Evolutionary conservation across 352 stramenopile species (phyloP), one percentile per base, ranked within the genome.

Genomic region (Pythium aristosporum): DNA sequence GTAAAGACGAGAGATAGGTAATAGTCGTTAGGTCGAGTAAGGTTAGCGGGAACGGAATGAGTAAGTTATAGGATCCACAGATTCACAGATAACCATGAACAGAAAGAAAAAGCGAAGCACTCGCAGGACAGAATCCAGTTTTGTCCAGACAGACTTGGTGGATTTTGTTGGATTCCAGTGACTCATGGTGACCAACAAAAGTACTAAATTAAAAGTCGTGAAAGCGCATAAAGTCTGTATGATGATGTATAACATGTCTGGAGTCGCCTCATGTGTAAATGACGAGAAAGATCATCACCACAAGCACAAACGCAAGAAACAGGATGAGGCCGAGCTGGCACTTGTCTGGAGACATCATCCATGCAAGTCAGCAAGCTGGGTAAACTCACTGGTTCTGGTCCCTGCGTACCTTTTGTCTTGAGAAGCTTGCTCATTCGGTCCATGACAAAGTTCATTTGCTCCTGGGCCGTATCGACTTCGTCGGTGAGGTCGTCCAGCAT

Each of bases 371-470:
- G 34, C 10, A 34, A 2, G 34, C 15, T 2, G 18, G 11, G 18
- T 54, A n/a, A 51, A 43, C 37, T 18, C 12, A 6, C 16, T 43
- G 25, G 25, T 43, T 2, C 12, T n/a, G 37, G 37, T 18, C 37
- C 11, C 37, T 5, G 28, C 43, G 9, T 8, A 91, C 82, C 83
- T 89, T 92, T 93, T 18, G 84, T 93, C 65, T 91, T 91, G 6
- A 93, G 69, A 30, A 93, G 61, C 25, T 79, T 76, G 63, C 82
- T 90, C 74, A 93, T 89, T 1, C 74, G 65, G 18, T 74, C 77
- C 84, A 93, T 89, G 57, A 93, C 84, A 68, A 91, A 89, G 62
- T 89, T 89, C 84, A 93, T 93, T 20, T 81, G 79, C 51, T 91
- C 82, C 30, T 89, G 80, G 11, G 84, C 79, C 63, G 88, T 81